These are phyloP conservation scores for Alternaria gaisen DNA, from an alignment of 2,329 filamentous ascomycete genomes.

Conservation along the genomic window DNA sequence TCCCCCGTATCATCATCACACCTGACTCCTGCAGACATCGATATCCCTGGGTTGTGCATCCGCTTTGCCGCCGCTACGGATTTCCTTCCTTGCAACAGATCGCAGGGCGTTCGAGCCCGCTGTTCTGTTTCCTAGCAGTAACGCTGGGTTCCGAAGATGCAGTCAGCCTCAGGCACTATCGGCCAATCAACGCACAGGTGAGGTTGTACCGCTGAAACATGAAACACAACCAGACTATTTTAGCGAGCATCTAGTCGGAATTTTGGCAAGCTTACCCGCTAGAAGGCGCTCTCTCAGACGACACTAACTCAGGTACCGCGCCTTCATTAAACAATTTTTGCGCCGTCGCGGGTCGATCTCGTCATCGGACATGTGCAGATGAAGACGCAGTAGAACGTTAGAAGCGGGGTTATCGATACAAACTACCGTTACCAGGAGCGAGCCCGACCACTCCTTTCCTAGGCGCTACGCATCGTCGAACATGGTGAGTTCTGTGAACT, in stretches of 20 bases:
- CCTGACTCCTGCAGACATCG: slow-evolving; percentile 16
- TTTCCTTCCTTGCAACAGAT: slow-evolving; percentile 39
- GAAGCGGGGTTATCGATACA: slow-evolving; percentile 16
- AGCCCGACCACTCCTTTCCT: slow-evolving; percentile 5
- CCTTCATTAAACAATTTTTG: slow-evolving; percentile 37
- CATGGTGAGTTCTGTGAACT: slow-evolving; percentile 1
- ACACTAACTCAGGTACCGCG: slow-evolving; percentile 40
- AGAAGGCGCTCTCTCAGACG: slow-evolving; percentile 39
- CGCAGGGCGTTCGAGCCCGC: slow-evolving; percentile 23
- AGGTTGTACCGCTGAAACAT: slow-evolving; percentile 33
- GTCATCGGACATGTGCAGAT: slow-evolving; percentile 13
- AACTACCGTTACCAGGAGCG: slow-evolving; percentile 1
- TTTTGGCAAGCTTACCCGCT: slow-evolving; percentile 33
- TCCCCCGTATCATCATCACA: slow-evolving; percentile 8
- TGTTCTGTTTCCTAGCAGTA: slow-evolving; percentile 27
- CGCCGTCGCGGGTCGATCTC: slow-evolving; percentile 10
- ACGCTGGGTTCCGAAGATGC: slow-evolving; percentile 30
- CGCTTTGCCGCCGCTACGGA: slow-evolving; percentile 30
- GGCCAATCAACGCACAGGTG: slow-evolving; percentile 35
- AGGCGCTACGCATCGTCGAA: slow-evolving; percentile 12
- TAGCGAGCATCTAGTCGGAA: slow-evolving; percentile 29
- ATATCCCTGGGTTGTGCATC: slow-evolving; percentile 22
- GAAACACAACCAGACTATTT: slow-evolving; percentile 41
- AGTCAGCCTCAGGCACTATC: slow-evolving; percentile 30
- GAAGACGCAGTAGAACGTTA: slow-evolving; percentile 18